Conservation (phyloP, 1,284 basidiomycete genomes). For the Bondarzewia mesenterica region DNA sequence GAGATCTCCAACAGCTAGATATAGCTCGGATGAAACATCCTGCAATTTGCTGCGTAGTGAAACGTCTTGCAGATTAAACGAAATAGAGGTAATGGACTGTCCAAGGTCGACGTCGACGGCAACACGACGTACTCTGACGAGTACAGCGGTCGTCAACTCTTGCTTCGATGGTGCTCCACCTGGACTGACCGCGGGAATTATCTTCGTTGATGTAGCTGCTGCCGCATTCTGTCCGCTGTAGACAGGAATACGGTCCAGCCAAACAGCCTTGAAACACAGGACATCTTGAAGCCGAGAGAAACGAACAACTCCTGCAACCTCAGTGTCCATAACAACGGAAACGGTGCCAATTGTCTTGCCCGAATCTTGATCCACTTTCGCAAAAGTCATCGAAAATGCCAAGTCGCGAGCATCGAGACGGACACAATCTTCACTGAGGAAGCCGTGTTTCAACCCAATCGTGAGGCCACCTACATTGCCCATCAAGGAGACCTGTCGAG, state of each 20-base stretch:
- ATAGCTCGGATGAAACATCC: conserved; percentile 50
- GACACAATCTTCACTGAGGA: conserved; percentile 73
- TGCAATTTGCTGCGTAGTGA: conserved; percentile 55
- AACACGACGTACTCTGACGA: conserved; percentile 66
- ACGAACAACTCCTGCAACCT: conserved; percentile 63
- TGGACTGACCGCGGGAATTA: conserved; percentile 8
- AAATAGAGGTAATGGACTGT: conserved; percentile 60
- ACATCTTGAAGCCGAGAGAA: conserved; percentile 82
- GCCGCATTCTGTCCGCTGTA: conserved; percentile 36
- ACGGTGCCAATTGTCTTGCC: conserved; percentile 45
- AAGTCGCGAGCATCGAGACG: conserved; percentile 70
- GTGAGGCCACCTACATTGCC: conserved; percentile 77
- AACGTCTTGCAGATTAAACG: conserved; percentile 55
- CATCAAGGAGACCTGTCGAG: conserved; percentile 62
- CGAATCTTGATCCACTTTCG: conserved; percentile 34
- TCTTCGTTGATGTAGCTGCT: conserved; percentile 14
- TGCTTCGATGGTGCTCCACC: conserved; percentile 25
- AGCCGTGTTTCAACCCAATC: conserved; percentile 72
- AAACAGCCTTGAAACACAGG: conserved; percentile 85
- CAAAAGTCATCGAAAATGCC: conserved; percentile 61
- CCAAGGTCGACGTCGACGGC: conserved; percentile 72
- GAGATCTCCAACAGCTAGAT: conserved; percentile 58
- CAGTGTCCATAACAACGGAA: conserved; percentile 67
- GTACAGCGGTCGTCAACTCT: conserved; percentile 48
- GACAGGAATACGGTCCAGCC: conserved; percentile 78